Evolutionary conservation across 495 filamentous ascomycete species (phyloP).

Genomic region (Aspergillus ellipticus): DNA sequence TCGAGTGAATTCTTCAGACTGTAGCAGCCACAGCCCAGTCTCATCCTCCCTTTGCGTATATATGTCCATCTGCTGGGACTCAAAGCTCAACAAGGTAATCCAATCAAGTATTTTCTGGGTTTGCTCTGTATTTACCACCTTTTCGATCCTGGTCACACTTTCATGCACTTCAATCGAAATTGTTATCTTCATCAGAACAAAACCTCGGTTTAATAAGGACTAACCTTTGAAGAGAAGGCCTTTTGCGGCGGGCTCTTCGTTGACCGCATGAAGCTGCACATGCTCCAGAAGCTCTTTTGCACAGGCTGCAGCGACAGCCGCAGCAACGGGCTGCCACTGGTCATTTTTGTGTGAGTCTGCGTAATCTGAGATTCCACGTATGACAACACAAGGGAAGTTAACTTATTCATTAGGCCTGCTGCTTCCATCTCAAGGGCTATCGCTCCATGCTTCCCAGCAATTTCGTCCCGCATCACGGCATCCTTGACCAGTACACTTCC

Average conservation of each 20-base stretch:
- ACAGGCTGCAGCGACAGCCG: slow-evolving; percentile 32
- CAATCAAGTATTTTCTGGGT: background rate
- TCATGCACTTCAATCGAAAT: no score
- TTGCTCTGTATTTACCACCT: background rate
- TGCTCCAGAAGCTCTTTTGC: slow-evolving; percentile 27
- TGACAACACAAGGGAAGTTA: slow-evolving; percentile 33
- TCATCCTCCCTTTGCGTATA: background rate
- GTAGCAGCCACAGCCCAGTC: background rate
- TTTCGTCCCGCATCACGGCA: slow-evolving; percentile 16
- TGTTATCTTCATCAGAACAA: no score
- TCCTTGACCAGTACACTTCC: slow-evolving; percentile 20
- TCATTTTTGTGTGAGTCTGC: slow-evolving; percentile 38
- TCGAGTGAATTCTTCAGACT: background rate
- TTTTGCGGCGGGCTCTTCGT: background rate
- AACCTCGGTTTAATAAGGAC: background rate
- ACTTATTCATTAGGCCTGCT: slow-evolving; percentile 34
- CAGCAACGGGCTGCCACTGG: slow-evolving; percentile 36
- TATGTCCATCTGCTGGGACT: background rate
- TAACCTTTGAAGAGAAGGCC: background rate
- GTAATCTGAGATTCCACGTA: slow-evolving; percentile 41
- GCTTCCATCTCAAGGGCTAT: slow-evolving; percentile 43
- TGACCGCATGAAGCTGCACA: background rate
- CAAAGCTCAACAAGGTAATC: background rate
- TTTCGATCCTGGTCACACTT: background rate
- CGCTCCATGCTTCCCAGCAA: slow-evolving; percentile 10